A percentile compares a stretch with the other conserved stretches of the same genome.
Evolutionary conservation across 139 green algal species (phyloP).

Genomic region (Chlamydomonas sp.): DNA sequence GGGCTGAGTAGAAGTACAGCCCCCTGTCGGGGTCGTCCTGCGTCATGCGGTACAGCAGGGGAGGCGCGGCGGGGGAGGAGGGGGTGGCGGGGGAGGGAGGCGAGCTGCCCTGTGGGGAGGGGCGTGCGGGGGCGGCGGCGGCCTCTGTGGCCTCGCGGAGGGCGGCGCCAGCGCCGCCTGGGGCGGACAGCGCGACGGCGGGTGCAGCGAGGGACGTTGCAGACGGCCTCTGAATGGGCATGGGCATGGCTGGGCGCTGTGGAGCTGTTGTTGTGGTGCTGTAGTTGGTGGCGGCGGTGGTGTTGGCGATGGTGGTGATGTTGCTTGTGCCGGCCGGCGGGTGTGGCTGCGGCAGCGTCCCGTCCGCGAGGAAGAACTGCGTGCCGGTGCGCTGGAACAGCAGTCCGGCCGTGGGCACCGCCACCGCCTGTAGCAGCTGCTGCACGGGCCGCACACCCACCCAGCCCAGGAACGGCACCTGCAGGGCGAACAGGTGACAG

Average conservation of each 20-base stretch:
- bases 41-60: slow-evolving; percentile 67
- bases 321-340: neutral
- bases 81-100: neutral
- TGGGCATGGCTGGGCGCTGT: too few relatives aligned
- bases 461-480: slow-evolving; percentile 84
- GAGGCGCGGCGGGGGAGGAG: neutral
- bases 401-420: slow-evolving; percentile 40
- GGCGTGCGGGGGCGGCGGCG: too few relatives aligned
- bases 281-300: neutral
- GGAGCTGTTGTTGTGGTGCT: neutral
- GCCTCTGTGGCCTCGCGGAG: too few relatives aligned
- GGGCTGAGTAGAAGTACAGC: slow-evolving; percentile 70
- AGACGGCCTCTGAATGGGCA: too few relatives aligned
- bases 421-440: slow-evolving; percentile 42
- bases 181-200: too few relatives aligned
- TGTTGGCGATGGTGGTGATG: neutral
- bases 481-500: neutral
- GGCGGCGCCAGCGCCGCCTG: too few relatives aligned
- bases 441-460: slow-evolving; percentile 42
- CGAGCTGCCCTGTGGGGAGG: too few relatives aligned
- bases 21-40: slow-evolving; percentile 54
- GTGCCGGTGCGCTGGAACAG: slow-evolving; percentile 59
- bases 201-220: too few relatives aligned
- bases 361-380: slow-evolving; percentile 67
- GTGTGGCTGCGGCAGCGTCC: neutral